Percentiles rank a stretch among this genome's conserved stretches.
Evolutionary conservation across 2,329 filamentous ascomycete species (phyloP).

Genomic region (Xylaria polymorpha): DNA sequence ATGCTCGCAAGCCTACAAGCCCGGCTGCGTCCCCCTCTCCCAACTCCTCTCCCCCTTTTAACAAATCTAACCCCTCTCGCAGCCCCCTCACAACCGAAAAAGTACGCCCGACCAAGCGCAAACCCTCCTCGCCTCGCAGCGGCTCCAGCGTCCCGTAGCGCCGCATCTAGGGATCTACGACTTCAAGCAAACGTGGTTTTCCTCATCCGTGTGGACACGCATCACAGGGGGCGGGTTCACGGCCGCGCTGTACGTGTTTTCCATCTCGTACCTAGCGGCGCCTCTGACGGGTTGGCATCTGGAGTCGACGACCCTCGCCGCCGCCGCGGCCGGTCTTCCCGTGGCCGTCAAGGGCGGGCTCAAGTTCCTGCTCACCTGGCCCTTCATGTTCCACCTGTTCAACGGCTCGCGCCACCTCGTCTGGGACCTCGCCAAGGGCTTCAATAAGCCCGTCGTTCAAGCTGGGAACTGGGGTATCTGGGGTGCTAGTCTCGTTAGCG

Average conservation of each 20-base stretch:
- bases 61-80: constrained; percentile 15
- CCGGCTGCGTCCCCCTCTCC: constrained; percentile 55
- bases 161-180: constrained; percentile 90
- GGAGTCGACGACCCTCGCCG: constrained; percentile 69
- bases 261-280: constrained; percentile 81
- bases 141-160: constrained; percentile 81
- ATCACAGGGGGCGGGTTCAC: constrained; percentile 82
- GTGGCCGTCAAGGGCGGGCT: constrained; percentile 67
- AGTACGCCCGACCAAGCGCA: constrained; percentile 64
- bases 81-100: constrained; percentile 68
- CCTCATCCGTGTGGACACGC: constrained; percentile 78
- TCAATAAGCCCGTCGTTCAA: constrained; percentile 60
- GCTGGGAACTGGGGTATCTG: constrained; percentile 62
- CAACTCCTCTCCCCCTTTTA: background rate
- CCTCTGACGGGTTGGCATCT: constrained; percentile 76
- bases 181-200: constrained; percentile 86
- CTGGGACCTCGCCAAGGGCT: constrained; percentile 65
- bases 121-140: constrained; percentile 82
- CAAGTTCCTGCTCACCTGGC: constrained; percentile 68
- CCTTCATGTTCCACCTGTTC: constrained; percentile 68
- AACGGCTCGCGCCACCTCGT: constrained; percentile 67
- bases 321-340: constrained; percentile 69
- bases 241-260: constrained; percentile 82
- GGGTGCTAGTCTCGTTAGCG: constrained; percentile 58
- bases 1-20: constrained; percentile 58